Evolutionary conservation across 169 alveolate genomes (phyloP), one percentile per base, ranked within the genome.

Genomic region (Hepatocystis sp.): DNA sequence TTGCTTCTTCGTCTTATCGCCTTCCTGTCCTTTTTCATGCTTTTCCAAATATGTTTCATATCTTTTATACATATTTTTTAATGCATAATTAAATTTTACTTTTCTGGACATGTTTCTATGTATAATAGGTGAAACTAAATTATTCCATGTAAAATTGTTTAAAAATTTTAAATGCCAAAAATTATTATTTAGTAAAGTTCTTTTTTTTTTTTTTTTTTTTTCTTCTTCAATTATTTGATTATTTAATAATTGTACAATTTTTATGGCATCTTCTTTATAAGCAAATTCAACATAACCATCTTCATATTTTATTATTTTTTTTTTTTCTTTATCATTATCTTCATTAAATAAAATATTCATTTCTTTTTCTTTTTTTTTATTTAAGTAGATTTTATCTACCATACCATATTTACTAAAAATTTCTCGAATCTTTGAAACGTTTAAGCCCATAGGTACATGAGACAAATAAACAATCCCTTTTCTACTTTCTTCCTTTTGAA

Each of bases 231-330:
- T 92, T 34, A 91, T 90, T 64, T 92, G 93, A 36, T 95, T 95
- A 88, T 97, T 97, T 32, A 97, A 91, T 11, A 93, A 91, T 39
- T 76, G 66, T n/a, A 97, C 98, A 4, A 94, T 97, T 13, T 65
- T 60, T 85, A 95, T 97, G 21, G 99, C 99, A 78, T 90, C 93
- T 56, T 67, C 88, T 78, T 97, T 97, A 71, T 92, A 92, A 19
- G 85, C 21, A 66, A 97, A 97, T 90, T 97, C 98, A 27, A 96
- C 81, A 97, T 98, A 97, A 0, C 98, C 99, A 67, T 95, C 98
- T 58, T 85, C 85, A 71, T 94, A 95, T 19, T 91, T 89, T n/a
- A 76, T 76, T 11, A 65, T 61, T 39, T 52, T 52, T 52, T 52
- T 52, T 44, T 36, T 44, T 66, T 60, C 49, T 2, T 55, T 32